Base-by-base conservation (phyloP, 495 filamentous ascomycete species). In the Podospora anserina region DNA sequence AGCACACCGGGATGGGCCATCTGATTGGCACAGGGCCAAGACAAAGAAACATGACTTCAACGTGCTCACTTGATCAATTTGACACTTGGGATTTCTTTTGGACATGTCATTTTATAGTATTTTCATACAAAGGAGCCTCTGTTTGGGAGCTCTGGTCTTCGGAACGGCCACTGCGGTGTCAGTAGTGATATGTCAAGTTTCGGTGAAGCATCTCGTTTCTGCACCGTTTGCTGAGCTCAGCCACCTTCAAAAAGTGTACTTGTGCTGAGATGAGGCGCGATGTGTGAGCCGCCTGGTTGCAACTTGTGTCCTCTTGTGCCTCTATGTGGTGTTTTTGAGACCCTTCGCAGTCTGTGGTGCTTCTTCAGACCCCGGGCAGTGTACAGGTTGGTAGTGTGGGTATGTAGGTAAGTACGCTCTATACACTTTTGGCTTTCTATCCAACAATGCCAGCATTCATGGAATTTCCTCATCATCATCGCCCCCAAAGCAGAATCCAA, bases 401-500 rank as follows among this genome's bases (percentile, higher is more conserved):
- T 32, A 7, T 32, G 30, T 32, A 7, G 4, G 30, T 32, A 32
- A 7, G 30, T 49, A 49, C 2, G 15, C 15, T 49, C 7, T 18
- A 13, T 49, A 11, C 13, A 49, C 9, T 49, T 49, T 23, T 23
- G 23, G 39, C 13, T 49, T 11, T 49, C 6, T 49, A 49, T 49
- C 15, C 2, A 3, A 11, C 9, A 16, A 49, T 5, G 39, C 39
- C 39, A 49, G 39, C 2, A 11, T 58, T 64, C 64, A 82, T 19
- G 79, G 78, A 60, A 83, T 79, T 61, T 82, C 78, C 18, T 78
- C 77, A 4, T 82, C 77, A 39, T 76, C 82, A 34, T 86, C 87
- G 59, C 87, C 88, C 54, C 87, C 92, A 78, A 93, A 94, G 0
- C 80, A 79, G 75, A 88, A 88, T 9, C 88, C 90, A 83, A 97